Evolutionary conservation across 257 asterid species (phyloP).

Genomic region (Thymus mandschuricus): DNA sequence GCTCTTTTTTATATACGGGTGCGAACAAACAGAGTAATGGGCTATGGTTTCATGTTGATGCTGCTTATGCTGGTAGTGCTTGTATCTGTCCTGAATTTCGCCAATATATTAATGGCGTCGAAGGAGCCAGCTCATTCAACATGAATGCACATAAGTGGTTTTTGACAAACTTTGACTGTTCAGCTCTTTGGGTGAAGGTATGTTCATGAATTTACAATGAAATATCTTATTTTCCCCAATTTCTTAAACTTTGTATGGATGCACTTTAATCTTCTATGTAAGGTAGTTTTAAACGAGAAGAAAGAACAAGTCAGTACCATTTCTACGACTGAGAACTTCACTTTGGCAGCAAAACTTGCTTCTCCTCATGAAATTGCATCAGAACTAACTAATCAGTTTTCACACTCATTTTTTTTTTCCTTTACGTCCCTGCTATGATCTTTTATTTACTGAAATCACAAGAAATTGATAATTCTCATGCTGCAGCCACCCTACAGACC

Average conservation of each 20-base stretch:
- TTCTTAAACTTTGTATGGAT: neutral
- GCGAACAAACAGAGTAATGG: conserved; percentile 58
- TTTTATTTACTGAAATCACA: neutral
- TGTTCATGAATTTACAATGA: conserved; percentile 22
- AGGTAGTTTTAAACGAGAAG: neutral
- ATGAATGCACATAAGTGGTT: conserved; percentile 98
- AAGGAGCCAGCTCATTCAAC: conserved; percentile 85
- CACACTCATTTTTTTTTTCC: neutral
- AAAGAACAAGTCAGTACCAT: neutral
- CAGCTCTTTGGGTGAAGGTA: conserved; percentile 98
- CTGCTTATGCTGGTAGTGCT: conserved; percentile 99
- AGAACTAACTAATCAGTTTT: neutral
- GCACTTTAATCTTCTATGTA: neutral
- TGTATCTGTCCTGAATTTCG: conserved; percentile 90
- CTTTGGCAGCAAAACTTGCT: neutral
- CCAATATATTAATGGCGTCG: conserved; percentile 76
- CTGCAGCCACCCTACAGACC: neutral
- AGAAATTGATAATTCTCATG: neutral
- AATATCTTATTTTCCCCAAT: conserved; percentile 10
- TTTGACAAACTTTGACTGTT: conserved; percentile 95
- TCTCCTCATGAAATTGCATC: neutral
- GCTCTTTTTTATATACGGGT: conserved; percentile 28
- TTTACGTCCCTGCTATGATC: neutral
- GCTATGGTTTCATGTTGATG: conserved; percentile 95
- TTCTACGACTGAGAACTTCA: neutral